These are phyloP conservation scores for Discostella stelligera DNA, from an alignment of 352 stramenopile genomes.

Conservation along the genomic window DNA sequence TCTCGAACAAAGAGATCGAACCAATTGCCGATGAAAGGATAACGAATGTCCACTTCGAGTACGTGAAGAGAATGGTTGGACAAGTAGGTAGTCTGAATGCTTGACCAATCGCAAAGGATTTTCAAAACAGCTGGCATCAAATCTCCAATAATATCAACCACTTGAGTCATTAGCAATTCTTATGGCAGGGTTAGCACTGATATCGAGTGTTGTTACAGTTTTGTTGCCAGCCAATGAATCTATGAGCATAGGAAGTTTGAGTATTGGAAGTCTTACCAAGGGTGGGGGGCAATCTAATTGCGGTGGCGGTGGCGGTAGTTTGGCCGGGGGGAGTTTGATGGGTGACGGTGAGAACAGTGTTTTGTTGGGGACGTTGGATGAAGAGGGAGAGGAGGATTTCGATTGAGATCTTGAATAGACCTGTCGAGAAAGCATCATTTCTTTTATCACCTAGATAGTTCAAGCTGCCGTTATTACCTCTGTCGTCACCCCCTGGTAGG, in stretches of 20 bases:
- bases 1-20: too few species aligned
- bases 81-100: background rate
- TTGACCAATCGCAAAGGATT: background rate
- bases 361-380: conserved; percentile 49
- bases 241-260: conserved; percentile 33
- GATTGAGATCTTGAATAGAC: conserved; percentile 6
- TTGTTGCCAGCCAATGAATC: background rate
- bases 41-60: background rate
- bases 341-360: conserved; percentile 33
- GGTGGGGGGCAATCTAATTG: background rate
- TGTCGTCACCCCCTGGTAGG: too few species aligned
- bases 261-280: conserved; percentile 8
- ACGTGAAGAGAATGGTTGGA: background rate
- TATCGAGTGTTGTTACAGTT: background rate
- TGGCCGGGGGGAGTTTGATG: conserved; percentile 30
- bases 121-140: background rate
- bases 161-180: background rate
- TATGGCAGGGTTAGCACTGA: background rate
- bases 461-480: too few species aligned
- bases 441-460: background rate
- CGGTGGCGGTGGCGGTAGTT: conserved; percentile 16
- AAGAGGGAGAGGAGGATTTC: conserved; percentile 43
- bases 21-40: too few species aligned
- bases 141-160: background rate
- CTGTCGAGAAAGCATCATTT: background rate